Evolutionary conservation across 768 basidiomycete species (phyloP), one percentile per base, ranked within the genome.

Genomic region (Kwoniella europaea): DNA sequence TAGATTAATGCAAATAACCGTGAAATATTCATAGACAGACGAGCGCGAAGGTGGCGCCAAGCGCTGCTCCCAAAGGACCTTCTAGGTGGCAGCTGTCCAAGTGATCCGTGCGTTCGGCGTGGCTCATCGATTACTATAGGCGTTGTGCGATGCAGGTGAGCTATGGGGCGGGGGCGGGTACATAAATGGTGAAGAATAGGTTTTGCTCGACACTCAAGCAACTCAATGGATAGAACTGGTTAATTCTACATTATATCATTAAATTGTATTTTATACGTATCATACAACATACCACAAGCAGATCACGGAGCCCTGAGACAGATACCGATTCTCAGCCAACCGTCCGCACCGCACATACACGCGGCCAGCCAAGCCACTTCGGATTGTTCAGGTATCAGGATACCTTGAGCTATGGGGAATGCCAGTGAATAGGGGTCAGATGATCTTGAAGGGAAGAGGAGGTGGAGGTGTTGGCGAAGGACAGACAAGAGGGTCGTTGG

Each of bases 301-400:
- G 2, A 7, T 63, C 54, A 68, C n/a, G 43, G 50, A 1, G 67
- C 67, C 24, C 68, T 62, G 18, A 70, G n/a, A 44, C 68, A 70
- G 10, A 97, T 86, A 79, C 93, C 95, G 64, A 98, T 87, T 81
- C 92, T 91, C 35, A 96, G 87, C 94, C 94, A 98, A 5, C 97
- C 97, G 79, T 98, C 97, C 13, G 94, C 93, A 9, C 94, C 94
- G 13, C 91, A 89, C 84, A 98, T 85, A 76, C 93, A 94, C 20
- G 92, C 90, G 10, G 93, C 91, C n/a, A 98, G 83, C 95, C 96
- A 97, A 4, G 91, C 93, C 84, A 98, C 87, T 79, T 98, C 96
- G 6, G 93, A 87, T 41, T 97, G 94, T 9, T 88, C 86, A 1
- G 96, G 97, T 1, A 91, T 84, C 2, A 87, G 83, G 20, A 98